phyloP scores from a whole-genome alignment of 306 rosid genomes.

The Dalbergia cultrata region DNA sequence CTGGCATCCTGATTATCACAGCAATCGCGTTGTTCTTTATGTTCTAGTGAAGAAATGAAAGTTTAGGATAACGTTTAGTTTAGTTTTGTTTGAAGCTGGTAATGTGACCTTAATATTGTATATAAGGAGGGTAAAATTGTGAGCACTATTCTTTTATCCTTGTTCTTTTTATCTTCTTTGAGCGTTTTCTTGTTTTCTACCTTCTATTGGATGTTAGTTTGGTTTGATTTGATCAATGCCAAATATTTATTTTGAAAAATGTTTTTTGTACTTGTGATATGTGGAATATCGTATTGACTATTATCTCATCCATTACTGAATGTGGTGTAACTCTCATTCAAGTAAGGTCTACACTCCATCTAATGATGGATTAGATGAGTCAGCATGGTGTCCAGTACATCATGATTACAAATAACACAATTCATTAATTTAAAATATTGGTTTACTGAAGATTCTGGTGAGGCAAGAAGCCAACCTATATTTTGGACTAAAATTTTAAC shows the following conservation, averaged over 20 bases:
- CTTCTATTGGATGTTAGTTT: background rate
- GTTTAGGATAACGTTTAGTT: conserved; percentile 1
- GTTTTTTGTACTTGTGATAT: too few relatives aligned
- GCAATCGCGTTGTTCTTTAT: conserved; percentile 79
- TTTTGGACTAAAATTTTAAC: too few relatives aligned
- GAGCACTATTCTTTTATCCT: background rate
- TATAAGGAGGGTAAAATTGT: background rate
- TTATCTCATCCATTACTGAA: too few relatives aligned
- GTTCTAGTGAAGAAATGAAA: conserved; percentile 70
- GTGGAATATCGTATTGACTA: too few relatives aligned
- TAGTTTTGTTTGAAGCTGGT: background rate
- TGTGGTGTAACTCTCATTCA: too few relatives aligned
- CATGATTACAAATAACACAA: too few relatives aligned
- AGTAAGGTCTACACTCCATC: too few relatives aligned
- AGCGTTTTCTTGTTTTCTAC: background rate
- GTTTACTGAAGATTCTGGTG: background rate
- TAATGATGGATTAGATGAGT: too few relatives aligned
- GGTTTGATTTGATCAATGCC: conserved; percentile 2
- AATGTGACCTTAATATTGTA: conserved; percentile 27
- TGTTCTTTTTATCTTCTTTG: background rate
- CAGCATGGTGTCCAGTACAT: too few relatives aligned
- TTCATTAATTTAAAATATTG: background rate
- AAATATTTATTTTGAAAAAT: too few relatives aligned
- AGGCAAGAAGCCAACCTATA: too few relatives aligned
- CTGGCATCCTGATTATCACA: conserved; percentile 83